Evolutionary conservation across 2,329 filamentous ascomycete genomes (phyloP), one percentile per base, ranked within the genome.

Genomic region (Penicillium psychrosexuale): DNA sequence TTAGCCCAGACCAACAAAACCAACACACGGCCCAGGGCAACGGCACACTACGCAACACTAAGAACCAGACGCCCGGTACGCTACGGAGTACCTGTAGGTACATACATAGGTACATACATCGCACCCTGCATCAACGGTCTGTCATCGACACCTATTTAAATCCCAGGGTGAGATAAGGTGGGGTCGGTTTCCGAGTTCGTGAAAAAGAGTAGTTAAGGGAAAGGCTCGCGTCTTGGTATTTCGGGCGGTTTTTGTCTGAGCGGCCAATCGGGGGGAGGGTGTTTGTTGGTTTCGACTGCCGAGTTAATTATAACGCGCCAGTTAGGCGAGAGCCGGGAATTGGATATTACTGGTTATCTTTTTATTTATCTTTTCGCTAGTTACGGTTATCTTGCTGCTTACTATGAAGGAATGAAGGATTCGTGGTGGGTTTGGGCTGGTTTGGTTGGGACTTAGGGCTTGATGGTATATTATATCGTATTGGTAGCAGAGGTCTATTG

Each of bases 171-270:
- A 27, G 12, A 50, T 34, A 27, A 24, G 19, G 51, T 53, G 51
- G 45, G 22, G 45, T 31, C 9, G 13, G 15, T 27, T 27, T 28
- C 30, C 39, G 15, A 28, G 31, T 57, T 59, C 61, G 61, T 61
- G 56, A 50, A 61, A 61, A 57, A 46, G n/a, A 50, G 51, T 56
- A 33, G 45, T 47, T 60, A 58, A 37, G 22, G 61, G 60, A 63
- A 64, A 64, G 61, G 61, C 59, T 59, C 58, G 59, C 53, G 61
- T 56, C 60, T 61, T 61, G 60, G 60, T 56, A 52, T 50, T 42
- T 43, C 19, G 45, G 51, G 45, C 22, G 28, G 22, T 43, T 13
- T 33, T 27, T 31, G 33, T 45, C 52, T 45, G 38, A 39, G 12
- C 47, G 47, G 38, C 54, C 54, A 59, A 59, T 57, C 49, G 50